Conservation (phyloP, 2,329 filamentous ascomycete genomes). For the Ceratocystis huliohia region DNA sequence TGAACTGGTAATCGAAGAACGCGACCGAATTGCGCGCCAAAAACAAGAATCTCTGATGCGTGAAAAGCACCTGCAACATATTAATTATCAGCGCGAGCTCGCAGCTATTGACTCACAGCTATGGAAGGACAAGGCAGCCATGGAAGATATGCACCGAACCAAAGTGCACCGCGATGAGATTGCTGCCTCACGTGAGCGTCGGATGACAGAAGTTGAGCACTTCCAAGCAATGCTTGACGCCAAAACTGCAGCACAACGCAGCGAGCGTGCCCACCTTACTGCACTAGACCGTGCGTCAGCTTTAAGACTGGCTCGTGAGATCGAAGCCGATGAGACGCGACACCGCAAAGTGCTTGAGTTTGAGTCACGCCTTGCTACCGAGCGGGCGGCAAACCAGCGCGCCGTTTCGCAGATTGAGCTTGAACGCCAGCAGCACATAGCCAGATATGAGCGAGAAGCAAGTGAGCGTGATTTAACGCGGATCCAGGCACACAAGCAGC, state of each 20-base stretch:
- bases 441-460: conserved; percentile 35
- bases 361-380: conserved; percentile 36
- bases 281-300: conserved; percentile 22
- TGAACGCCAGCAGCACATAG: conserved; percentile 38
- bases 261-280: conserved; percentile 21
- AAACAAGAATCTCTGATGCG: conserved; percentile 35
- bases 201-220: conserved; percentile 36
- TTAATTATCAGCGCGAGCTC: conserved; percentile 40
- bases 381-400: conserved; percentile 37
- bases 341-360: conserved; percentile 37
- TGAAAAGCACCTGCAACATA: conserved; percentile 37
- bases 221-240: conserved; percentile 29
- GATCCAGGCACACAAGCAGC: conserved; percentile 39
- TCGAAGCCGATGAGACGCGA: conserved; percentile 34
- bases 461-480: conserved; percentile 35
- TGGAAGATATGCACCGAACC: conserved; percentile 40
- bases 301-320: conserved; percentile 30
- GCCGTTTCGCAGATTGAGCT: conserved; percentile 37
- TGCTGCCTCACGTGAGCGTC: conserved; percentile 32
- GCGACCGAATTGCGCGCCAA: conserved; percentile 36
- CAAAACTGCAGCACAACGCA: conserved; percentile 27
- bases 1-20: conserved; percentile 38
- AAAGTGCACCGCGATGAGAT: conserved; percentile 37
- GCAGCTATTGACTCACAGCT: conserved; percentile 41
- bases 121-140: conserved; percentile 35